Base-by-base conservation (phyloP, 176 grass and related monocot species). In the Oryza rufipogon region DNA sequence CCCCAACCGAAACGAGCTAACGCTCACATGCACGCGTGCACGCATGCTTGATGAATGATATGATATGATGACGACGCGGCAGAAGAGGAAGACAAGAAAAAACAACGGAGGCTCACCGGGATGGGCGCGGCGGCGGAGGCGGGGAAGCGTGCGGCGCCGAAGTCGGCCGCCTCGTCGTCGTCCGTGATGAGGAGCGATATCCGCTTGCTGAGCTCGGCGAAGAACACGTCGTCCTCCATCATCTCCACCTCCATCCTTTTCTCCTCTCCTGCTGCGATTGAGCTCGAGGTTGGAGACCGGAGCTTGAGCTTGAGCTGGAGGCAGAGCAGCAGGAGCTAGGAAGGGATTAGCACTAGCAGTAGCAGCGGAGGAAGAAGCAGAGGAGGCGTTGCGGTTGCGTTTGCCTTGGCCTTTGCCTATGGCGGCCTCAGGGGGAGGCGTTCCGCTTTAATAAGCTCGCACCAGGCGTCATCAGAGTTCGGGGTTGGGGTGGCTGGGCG, bases 151-250 rank as follows among this genome's bases (percentile, higher is more conserved):
- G 60, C 68, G 75, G 47, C 30, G 39, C 28, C 66, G 82, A 93
- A 90, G 42, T 93, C 96, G 32, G 91, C 87, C 5, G 91, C 85
- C 5, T 95, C 96, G 51, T 98, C 96, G 52, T 98, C 96, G 71
- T 98, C 96, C 87, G 89, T 98, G 82, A 98, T 92, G 56, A 98
- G 86, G 25, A 93, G 93, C 13, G 96, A 92, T 80, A 98, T 98
- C 83, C 89, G 89, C 89, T 96, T 91, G 93, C 96, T 98, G 78
- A 96, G 90, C 71, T 98, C 93, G 7, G 96, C 96, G 77, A 98
- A 98, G 89, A 94, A 89, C 66, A 94, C 30, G 94, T 98, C 96
- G 86, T 98, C 91, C 70, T 95, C 93, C 48, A 88, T 56, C 87
- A 92, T 87, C 86, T 90, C 84, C 51, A 86, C 65, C 73, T 87